phyloP scores from a whole-genome alignment of 768 basidiomycete genomes.

The Dentipellis sp. region DNA sequence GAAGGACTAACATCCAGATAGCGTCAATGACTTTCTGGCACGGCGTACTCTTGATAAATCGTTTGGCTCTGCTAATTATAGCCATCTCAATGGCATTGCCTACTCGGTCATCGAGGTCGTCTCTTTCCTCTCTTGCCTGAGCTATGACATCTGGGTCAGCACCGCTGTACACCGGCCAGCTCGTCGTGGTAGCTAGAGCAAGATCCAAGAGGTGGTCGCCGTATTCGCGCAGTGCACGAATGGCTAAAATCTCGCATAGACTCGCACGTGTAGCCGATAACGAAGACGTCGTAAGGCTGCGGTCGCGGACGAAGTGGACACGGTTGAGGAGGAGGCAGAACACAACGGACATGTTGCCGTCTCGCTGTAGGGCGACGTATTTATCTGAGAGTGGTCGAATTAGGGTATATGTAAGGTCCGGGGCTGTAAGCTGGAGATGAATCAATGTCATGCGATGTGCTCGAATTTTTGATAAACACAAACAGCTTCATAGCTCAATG shows the following conservation, averaged over 20 bases:
- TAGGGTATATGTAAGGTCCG: slow-evolving; percentile 87
- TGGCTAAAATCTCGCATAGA: slow-evolving; percentile 88
- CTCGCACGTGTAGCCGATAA: slow-evolving; percentile 68
- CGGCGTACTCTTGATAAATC: slow-evolving; percentile 82
- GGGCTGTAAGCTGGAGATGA: slow-evolving; percentile 53
- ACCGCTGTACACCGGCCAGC: slow-evolving; percentile 74
- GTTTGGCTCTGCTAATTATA: slow-evolving; percentile 77
- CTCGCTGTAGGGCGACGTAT: slow-evolving; percentile 61
- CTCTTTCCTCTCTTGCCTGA: slow-evolving; percentile 55
- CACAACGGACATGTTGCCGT: slow-evolving; percentile 74
- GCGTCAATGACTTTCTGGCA: slow-evolving; percentile 87
- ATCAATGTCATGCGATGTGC: background rate
- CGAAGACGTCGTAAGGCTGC: slow-evolving; percentile 56
- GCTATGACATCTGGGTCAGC: slow-evolving; percentile 51
- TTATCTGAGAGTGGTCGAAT: slow-evolving; percentile 83
- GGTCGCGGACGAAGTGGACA: slow-evolving; percentile 75
- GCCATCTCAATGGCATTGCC: slow-evolving; percentile 94
- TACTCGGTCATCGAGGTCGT: slow-evolving; percentile 67
- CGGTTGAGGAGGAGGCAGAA: slow-evolving; percentile 88
- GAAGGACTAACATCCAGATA: slow-evolving; percentile 57
- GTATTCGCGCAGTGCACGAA: slow-evolving; percentile 63
- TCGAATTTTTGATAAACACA: slow-evolving; percentile 17
- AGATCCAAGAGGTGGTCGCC: slow-evolving; percentile 62
- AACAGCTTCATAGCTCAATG: slow-evolving; percentile 74
- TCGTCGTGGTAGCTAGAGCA: slow-evolving; percentile 62